These are phyloP conservation scores for Tetracladium marchalianum DNA, from an alignment of 495 filamentous ascomycete species.

Conservation along the genomic window DNA sequence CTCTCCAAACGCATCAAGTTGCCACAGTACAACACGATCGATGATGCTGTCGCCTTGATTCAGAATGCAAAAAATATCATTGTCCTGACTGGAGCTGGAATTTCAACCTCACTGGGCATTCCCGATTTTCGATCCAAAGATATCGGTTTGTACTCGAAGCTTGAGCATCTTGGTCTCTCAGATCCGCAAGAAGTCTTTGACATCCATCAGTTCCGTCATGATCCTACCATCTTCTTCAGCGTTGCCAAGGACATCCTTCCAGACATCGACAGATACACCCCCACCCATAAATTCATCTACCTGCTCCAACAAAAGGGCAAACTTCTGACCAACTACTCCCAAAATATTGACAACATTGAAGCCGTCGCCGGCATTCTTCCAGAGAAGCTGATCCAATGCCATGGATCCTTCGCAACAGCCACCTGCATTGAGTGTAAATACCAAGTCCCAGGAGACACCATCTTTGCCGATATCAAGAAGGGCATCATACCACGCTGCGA, in stretches of 20 bases:
- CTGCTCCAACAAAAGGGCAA: constrained; percentile 86
- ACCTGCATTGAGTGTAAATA: constrained; percentile 76
- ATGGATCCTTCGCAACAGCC: constrained; percentile 89
- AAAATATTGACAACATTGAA: constrained; percentile 98
- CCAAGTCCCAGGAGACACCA: constrained; percentile 62
- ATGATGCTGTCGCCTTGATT: constrained; percentile 76
- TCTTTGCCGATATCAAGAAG: constrained; percentile 69
- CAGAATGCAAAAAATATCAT: constrained; percentile 72
- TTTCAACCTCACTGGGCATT: constrained; percentile 81
- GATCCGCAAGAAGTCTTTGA: constrained; percentile 96
- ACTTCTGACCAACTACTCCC: constrained; percentile 91
- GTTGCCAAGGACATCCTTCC: constrained; percentile 89
- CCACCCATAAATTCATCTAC: constrained; percentile 92
- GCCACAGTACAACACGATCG: constrained; percentile 69
- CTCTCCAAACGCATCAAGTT: constrained; percentile 74
- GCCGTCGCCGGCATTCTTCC: constrained; percentile 70
- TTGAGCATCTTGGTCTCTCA: constrained; percentile 57
- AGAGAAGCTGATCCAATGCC: constrained; percentile 89
- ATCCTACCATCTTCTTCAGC: constrained; percentile 86
- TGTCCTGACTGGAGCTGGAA: constrained; percentile 89
- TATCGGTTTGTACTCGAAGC: constrained; percentile 77
- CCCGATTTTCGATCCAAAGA: constrained; percentile 83
- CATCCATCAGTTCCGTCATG: constrained; percentile 72
- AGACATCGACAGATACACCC: constrained; percentile 60
- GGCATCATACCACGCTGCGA: constrained; percentile 60